A percentile compares a stretch with the other conserved stretches of the same genome.
phyloP scores from a whole-genome alignment of 495 filamentous ascomycete species.

The Trichoderma parareesei region DNA sequence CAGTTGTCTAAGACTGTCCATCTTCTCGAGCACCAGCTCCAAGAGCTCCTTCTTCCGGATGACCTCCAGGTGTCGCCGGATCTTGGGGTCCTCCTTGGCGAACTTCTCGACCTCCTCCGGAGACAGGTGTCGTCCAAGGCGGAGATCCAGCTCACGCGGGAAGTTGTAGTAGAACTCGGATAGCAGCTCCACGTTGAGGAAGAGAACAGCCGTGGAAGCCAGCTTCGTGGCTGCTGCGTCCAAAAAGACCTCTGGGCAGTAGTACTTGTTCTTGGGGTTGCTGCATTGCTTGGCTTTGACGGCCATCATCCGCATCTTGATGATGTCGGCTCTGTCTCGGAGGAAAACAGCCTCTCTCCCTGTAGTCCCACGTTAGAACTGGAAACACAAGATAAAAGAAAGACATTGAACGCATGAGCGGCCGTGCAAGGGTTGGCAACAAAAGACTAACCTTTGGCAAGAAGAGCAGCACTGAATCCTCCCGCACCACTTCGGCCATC shows the following conservation, averaged over 20 bases:
- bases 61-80: constrained; percentile 81
- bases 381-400: background rate
- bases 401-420: constrained; percentile 4
- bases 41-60: constrained; percentile 87
- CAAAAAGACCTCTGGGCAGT: constrained; percentile 94
- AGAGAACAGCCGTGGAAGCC: constrained; percentile 87
- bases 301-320: constrained; percentile 82
- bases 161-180: constrained; percentile 98
- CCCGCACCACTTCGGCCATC: constrained; percentile 78
- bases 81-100: constrained; percentile 83
- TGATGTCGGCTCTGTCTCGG: constrained; percentile 75
- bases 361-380: constrained; percentile 25
- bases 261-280: constrained; percentile 77
- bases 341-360: constrained; percentile 91
- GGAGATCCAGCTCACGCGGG: constrained; percentile 79
- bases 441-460: constrained; percentile 59
- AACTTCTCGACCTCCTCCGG: constrained; percentile 78
- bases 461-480: constrained; percentile 76
- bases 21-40: constrained; percentile 87
- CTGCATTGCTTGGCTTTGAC: constrained; percentile 83
- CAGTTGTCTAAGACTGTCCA: constrained; percentile 74
- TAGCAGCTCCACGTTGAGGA: constrained; percentile 94
- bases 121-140: constrained; percentile 75
- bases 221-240: constrained; percentile 95
- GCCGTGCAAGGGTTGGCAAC: background rate